These are phyloP conservation scores for Didymella pomorum DNA, from an alignment of 2,329 filamentous ascomycete species.

Conservation along the genomic window DNA sequence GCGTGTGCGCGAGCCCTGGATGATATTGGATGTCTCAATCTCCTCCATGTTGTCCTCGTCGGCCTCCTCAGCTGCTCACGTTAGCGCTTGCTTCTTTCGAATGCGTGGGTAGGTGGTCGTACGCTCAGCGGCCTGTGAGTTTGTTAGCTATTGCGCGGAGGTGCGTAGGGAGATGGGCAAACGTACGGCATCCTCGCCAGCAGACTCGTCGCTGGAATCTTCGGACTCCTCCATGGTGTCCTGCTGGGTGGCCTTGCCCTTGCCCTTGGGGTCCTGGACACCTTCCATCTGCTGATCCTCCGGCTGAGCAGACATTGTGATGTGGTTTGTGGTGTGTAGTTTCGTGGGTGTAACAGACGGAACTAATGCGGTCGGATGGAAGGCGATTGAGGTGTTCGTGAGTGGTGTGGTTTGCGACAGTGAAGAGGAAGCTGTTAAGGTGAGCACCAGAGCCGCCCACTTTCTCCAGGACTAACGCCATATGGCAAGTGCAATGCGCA, in stretches of 20 bases:
- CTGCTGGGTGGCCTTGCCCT: slow-evolving; percentile 77
- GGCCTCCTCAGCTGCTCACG: slow-evolving; percentile 63
- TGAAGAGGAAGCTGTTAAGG: slow-evolving; percentile 31
- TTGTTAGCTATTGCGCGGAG: slow-evolving; percentile 43
- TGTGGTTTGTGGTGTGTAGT: slow-evolving; percentile 12
- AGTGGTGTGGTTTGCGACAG: slow-evolving; percentile 34
- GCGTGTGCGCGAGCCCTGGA: slow-evolving; percentile 78
- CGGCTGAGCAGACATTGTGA: slow-evolving; percentile 45
- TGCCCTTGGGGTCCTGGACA: slow-evolving; percentile 71
- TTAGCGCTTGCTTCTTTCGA: slow-evolving; percentile 25
- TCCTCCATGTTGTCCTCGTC: slow-evolving; percentile 86
- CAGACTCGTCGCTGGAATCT: slow-evolving; percentile 72
- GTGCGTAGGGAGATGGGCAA: neutral
- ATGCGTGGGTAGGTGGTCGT: slow-evolving; percentile 24
- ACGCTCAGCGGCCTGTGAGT: slow-evolving; percentile 46
- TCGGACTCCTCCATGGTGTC: slow-evolving; percentile 78
- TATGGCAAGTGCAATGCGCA: slow-evolving; percentile 7
- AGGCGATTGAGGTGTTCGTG: slow-evolving; percentile 28
- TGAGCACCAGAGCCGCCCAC: slow-evolving; percentile 27
- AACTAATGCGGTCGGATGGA: slow-evolving; percentile 22
- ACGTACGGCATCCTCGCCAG: slow-evolving; percentile 65
- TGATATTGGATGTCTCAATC: slow-evolving; percentile 90
- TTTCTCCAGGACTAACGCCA: slow-evolving; percentile 20
- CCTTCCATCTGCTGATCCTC: slow-evolving; percentile 50
- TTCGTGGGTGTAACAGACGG: slow-evolving; percentile 15